These are phyloP conservation scores for Letharia columbiana DNA, from an alignment of 495 filamentous ascomycete species.

Conservation along the genomic window DNA sequence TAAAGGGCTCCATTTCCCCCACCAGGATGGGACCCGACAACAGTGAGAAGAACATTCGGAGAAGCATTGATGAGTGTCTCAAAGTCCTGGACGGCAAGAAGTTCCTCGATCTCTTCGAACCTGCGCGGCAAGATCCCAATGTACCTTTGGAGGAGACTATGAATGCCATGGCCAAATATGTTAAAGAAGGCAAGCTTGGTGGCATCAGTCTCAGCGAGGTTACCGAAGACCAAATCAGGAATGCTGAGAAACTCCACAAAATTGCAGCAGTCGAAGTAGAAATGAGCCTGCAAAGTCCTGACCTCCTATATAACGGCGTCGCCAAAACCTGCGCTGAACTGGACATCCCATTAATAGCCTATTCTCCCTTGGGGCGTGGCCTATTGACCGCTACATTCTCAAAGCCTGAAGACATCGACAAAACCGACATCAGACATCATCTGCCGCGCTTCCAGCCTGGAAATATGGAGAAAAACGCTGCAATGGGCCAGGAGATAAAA, in stretches of 20 bases:
- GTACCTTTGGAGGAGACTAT: constrained; percentile 53
- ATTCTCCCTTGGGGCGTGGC: constrained; percentile 50
- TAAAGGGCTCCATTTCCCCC: constrained; percentile 47
- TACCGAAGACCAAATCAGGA: constrained; percentile 61
- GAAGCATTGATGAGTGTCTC: constrained; percentile 56
- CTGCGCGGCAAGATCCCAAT: constrained; percentile 60
- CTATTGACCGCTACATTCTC: constrained; percentile 55
- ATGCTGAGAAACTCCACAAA: constrained; percentile 59
- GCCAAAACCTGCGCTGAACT: constrained; percentile 62
- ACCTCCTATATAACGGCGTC: constrained; percentile 67
- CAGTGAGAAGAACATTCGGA: constrained; percentile 51
- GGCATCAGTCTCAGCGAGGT: constrained; percentile 74
- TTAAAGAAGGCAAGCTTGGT: constrained; percentile 67
- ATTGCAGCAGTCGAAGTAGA: constrained; percentile 75
- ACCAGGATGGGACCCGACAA: constrained; percentile 41
- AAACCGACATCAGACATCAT: constrained; percentile 44
- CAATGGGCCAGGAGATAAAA: constrained; percentile 58
- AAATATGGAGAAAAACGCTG: constrained; percentile 63
- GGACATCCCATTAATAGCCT: constrained; percentile 62
- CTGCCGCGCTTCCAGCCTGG: constrained; percentile 61
- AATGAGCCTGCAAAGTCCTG: constrained; percentile 58
- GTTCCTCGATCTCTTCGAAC: constrained; percentile 75
- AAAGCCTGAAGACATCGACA: constrained; percentile 50
- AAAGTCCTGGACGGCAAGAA: constrained; percentile 53
- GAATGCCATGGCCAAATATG: constrained; percentile 45